Percentiles rank a stretch among this genome's conserved stretches.
These are phyloP conservation scores for Digitaria exilis DNA, from an alignment of 202 grass and related monocot species.

Conservation along the genomic window DNA sequence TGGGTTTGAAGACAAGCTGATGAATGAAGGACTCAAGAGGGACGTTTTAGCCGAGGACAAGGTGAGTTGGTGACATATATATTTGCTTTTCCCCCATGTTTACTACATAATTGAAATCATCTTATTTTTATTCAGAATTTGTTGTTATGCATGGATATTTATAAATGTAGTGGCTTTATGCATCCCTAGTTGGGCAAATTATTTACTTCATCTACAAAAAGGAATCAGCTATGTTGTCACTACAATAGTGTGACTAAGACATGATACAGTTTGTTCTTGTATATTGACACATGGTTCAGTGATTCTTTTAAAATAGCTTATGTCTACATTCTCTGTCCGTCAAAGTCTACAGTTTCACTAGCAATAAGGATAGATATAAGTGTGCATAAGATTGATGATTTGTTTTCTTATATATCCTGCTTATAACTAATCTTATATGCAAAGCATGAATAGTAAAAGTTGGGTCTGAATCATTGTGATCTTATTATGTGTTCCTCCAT, in stretches of 20 bases:
- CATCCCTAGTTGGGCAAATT: neutral
- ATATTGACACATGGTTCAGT: too few relatives aligned
- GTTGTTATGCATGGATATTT: neutral
- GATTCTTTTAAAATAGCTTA: neutral
- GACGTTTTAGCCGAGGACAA: neutral
- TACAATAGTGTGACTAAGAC: neutral
- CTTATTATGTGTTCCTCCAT: neutral
- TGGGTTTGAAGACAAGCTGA: neutral
- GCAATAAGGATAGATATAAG: neutral
- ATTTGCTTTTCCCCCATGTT: neutral
- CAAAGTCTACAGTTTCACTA: neutral
- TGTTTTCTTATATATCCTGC: neutral
- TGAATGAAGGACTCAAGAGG: neutral
- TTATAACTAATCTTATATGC: neutral
- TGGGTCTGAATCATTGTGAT: neutral
- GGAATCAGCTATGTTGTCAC: neutral
- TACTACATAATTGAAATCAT: neutral
- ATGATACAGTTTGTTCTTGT: neutral
- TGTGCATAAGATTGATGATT: neutral
- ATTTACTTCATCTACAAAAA: neutral
- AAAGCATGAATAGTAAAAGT: neutral
- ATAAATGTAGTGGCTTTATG: neutral
- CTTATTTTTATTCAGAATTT: neutral
- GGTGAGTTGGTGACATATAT: constrained; percentile 26
- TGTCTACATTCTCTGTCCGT: neutral